phyloP scores from a whole-genome alignment of 2,329 filamentous ascomycete genomes.

The Fusarium virguliforme region DNA sequence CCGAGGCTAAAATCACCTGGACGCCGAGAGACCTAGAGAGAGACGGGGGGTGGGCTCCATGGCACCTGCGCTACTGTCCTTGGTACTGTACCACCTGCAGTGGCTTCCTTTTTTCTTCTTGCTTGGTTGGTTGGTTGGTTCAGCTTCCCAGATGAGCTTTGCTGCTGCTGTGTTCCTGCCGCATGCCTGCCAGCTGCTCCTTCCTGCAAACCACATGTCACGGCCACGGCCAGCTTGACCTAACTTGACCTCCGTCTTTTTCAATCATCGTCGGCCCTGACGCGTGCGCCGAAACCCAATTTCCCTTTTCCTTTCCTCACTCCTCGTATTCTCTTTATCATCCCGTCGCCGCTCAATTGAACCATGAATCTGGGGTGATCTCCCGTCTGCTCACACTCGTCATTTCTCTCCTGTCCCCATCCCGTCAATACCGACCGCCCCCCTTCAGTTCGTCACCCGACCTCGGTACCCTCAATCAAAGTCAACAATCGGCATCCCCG shows the following conservation, averaged over 20 bases:
- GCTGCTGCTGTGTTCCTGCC: constrained; percentile 28
- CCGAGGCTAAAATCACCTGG: constrained; percentile 46
- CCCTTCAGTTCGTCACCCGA: constrained; percentile 24
- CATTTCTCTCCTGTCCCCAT: constrained; percentile 28
- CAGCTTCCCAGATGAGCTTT: constrained; percentile 32
- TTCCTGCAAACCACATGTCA: constrained; percentile 51
- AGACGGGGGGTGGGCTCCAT: background rate
- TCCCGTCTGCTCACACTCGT: constrained; percentile 28
- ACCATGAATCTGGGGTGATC: constrained; percentile 46
- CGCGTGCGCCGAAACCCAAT: constrained; percentile 46
- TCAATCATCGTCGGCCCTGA: constrained; percentile 45
- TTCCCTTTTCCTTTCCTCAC: constrained; percentile 33
- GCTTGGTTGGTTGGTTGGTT: constrained; percentile 40
- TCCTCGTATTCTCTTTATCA: constrained; percentile 26
- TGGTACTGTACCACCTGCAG: background rate
- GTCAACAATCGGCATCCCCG: constrained; percentile 26
- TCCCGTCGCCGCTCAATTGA: constrained; percentile 36
- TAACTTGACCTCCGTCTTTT: constrained; percentile 28
- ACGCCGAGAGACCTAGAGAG: constrained; percentile 22
- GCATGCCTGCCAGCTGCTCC: constrained; percentile 14
- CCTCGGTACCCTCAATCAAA: constrained; percentile 15
- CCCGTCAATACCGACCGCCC: constrained; percentile 30
- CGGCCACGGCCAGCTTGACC: constrained; percentile 39
- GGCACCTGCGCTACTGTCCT: constrained; percentile 8
- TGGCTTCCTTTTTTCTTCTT: constrained; percentile 29